These are phyloP conservation scores for Fusarium buharicum DNA, from an alignment of 2,329 filamentous ascomycete genomes.

Conservation along the genomic window DNA sequence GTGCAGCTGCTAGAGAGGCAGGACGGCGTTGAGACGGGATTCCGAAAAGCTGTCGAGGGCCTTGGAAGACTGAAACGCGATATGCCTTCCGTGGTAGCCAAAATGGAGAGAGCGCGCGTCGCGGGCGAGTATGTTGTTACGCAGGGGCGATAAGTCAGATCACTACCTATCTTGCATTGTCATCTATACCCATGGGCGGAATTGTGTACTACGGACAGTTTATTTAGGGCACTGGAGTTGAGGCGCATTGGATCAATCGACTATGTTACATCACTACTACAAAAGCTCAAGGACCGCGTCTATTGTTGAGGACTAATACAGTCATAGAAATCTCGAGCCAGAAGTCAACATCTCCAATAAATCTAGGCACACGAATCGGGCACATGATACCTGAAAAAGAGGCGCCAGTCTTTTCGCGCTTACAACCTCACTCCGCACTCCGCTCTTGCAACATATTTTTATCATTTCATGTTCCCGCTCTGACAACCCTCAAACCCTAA, in stretches of 20 bases:
- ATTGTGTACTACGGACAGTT: constrained; percentile 9
- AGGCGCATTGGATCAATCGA: constrained; percentile 23
- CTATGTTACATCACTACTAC: background rate
- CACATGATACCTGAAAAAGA: constrained; percentile 7
- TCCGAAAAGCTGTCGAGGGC: constrained; percentile 60
- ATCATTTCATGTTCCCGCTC: constrained; percentile 21
- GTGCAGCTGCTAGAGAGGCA: constrained; percentile 56
- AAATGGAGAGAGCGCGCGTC: constrained; percentile 71
- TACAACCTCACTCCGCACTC: constrained; percentile 25
- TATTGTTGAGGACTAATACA: constrained; percentile 38
- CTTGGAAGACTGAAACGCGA: constrained; percentile 66
- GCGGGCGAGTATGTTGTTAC: constrained; percentile 67
- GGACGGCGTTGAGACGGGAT: constrained; percentile 57
- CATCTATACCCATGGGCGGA: constrained; percentile 33
- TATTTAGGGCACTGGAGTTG: constrained; percentile 16
- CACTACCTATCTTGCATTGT: constrained; percentile 13
- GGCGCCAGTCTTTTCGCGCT: constrained; percentile 11
- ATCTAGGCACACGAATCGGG: constrained; percentile 16
- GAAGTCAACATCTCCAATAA: constrained; percentile 26
- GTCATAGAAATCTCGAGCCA: constrained; percentile 29
- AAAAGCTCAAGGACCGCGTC: constrained; percentile 20
- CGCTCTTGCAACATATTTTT: constrained; percentile 29
- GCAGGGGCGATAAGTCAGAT: constrained; percentile 40
- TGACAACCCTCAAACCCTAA: constrained; percentile 18
- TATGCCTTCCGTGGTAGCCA: constrained; percentile 70